A percentile compares a stretch with the other conserved stretches of the same genome.
phyloP scores from a whole-genome alignment of 2,329 filamentous ascomycete genomes.

The Immersiporthe knoxdaviesiana region DNA sequence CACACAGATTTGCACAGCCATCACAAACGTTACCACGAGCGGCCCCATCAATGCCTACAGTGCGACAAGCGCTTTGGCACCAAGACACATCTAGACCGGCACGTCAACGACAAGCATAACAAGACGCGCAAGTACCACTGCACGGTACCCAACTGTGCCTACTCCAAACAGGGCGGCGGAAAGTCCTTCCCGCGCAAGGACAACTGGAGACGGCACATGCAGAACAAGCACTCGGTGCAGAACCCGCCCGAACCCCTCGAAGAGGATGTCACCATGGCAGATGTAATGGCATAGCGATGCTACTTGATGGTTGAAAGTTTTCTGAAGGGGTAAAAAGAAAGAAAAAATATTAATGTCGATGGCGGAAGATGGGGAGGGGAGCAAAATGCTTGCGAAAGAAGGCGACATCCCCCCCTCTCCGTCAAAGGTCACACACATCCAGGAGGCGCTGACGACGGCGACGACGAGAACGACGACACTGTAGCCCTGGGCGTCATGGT shows the following conservation, averaged over 20 bases:
- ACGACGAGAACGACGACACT: neutral
- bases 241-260: slow-evolving; percentile 49
- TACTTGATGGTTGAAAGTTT: neutral
- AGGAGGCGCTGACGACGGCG: neutral
- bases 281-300: neutral
- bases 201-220: slow-evolving; percentile 66
- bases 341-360: neutral
- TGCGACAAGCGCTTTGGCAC: slow-evolving; percentile 64
- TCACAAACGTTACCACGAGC: slow-evolving; percentile 64
- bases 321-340: too few species aligned
- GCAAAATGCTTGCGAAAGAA: neutral
- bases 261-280: slow-evolving; percentile 40
- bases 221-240: slow-evolving; percentile 57
- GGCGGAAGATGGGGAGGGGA: too few species aligned
- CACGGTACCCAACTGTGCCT: slow-evolving; percentile 56
- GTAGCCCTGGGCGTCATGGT: neutral
- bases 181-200: slow-evolving; percentile 65
- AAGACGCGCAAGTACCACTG: slow-evolving; percentile 65
- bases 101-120: slow-evolving; percentile 64
- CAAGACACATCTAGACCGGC: slow-evolving; percentile 64
- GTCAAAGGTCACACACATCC: neutral
- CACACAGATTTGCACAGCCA: slow-evolving; percentile 47
- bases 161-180: slow-evolving; percentile 55
- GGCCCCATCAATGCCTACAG: slow-evolving; percentile 50
- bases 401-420: neutral